Evolutionary conservation across 2,329 filamentous ascomycete genomes (phyloP).

Genomic region (Pyrenochaeta sp.): DNA sequence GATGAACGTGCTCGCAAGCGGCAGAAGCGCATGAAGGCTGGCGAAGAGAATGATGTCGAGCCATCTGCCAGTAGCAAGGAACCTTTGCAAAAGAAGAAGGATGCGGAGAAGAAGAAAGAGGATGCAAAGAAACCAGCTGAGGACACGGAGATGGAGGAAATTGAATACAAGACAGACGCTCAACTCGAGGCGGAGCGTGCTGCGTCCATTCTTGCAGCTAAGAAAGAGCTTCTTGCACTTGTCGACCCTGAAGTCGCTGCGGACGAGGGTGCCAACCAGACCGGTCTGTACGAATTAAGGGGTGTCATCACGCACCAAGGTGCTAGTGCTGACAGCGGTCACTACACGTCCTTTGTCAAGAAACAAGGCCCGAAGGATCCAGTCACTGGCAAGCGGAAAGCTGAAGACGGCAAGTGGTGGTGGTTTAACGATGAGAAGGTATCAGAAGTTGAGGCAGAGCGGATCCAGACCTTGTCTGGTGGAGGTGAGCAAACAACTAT

Average conservation of each 20-base stretch:
- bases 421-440: constrained; percentile 99
- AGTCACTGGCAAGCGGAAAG: constrained; percentile 77
- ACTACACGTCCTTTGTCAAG: constrained; percentile 98
- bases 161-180: constrained; percentile 89
- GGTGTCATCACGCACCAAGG: constrained; percentile 97
- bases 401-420: constrained; percentile 97
- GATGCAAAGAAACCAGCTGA: constrained; percentile 61
- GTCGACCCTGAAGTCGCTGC: constrained; percentile 77
- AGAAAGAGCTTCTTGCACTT: constrained; percentile 85
- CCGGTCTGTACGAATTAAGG: constrained; percentile 91
- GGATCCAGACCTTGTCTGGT: constrained; percentile 88
- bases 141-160: constrained; percentile 75
- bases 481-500: constrained; percentile 68
- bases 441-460: constrained; percentile 86
- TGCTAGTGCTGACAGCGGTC: constrained; percentile 93
- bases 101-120: constrained; percentile 53
- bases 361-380: constrained; percentile 79
- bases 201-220: constrained; percentile 76
- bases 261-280: constrained; percentile 89
- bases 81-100: constrained; percentile 60
- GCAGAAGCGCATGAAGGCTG: constrained; percentile 75
- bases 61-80: constrained; percentile 57
- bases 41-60: constrained; percentile 60
- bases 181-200: constrained; percentile 88
- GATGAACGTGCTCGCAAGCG: constrained; percentile 90